Conservation (phyloP, 768 basidiomycete species). For the Megacollybia marginata region DNA sequence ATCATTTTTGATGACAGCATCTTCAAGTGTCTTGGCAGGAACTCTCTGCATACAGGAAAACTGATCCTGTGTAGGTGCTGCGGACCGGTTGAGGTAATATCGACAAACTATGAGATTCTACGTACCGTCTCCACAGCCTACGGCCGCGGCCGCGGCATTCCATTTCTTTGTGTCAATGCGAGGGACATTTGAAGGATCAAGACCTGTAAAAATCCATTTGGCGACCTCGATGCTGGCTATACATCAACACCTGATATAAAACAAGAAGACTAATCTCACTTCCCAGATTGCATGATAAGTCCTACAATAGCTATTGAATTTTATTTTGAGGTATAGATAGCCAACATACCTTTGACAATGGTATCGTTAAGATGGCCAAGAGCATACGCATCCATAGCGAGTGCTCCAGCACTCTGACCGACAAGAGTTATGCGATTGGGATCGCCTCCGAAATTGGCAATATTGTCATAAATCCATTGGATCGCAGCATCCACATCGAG, state of each 20-base stretch:
- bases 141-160: constrained; percentile 21
- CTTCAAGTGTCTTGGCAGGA: constrained; percentile 21
- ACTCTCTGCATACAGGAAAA: constrained; percentile 29
- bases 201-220: constrained; percentile 9
- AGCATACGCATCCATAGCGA: constrained; percentile 25
- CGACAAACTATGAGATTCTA: constrained; percentile 4
- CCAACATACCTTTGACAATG: constrained; percentile 21
- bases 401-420: constrained; percentile 31
- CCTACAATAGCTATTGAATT: constrained; percentile 2
- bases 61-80: constrained; percentile 20
- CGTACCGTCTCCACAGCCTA: constrained; percentile 27
- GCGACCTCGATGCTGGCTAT: constrained; percentile 11
- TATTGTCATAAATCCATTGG: constrained; percentile 41
- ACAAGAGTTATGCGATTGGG: constrained; percentile 28
- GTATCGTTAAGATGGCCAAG: constrained; percentile 27
- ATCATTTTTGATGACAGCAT: constrained; percentile 23
- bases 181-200: constrained; percentile 8
- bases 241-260: constrained; percentile 28
- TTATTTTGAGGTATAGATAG: background rate
- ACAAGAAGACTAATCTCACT: constrained; percentile 7
- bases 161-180: constrained; percentile 18
- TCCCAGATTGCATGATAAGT: constrained; percentile 28
- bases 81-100: background rate
- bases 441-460: constrained; percentile 22
- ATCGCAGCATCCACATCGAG: constrained; percentile 32